These are phyloP conservation scores for Capsicum pubescens DNA, from an alignment of 257 asterid species.

Conservation along the genomic window DNA sequence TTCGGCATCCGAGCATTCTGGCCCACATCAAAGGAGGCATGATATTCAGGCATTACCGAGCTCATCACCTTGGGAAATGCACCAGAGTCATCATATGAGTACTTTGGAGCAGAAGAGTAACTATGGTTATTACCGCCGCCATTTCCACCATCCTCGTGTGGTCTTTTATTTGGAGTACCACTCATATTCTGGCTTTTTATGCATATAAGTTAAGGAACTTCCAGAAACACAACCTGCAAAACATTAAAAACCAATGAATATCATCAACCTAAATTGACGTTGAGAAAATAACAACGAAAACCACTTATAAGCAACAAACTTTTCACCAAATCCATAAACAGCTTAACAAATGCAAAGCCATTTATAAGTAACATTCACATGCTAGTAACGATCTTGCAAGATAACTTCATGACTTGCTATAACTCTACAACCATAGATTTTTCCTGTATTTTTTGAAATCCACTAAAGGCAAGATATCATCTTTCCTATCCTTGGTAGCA, in stretches of 20 bases:
- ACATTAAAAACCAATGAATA: neutral
- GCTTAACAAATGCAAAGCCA: constrained; percentile 17
- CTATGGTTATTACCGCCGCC: constrained; percentile 53
- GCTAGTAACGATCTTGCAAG: constrained; percentile 10
- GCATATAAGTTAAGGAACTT: constrained; percentile 20
- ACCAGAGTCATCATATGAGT: constrained; percentile 70
- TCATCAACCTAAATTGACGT: neutral
- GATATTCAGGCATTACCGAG: constrained; percentile 62
- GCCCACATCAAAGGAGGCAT: constrained; percentile 64
- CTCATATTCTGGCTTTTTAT: constrained; percentile 57
- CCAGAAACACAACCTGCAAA: constrained; percentile 17
- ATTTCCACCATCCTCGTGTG: constrained; percentile 72
- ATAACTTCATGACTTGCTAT: neutral
- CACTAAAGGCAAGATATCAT: neutral
- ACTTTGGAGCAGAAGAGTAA: constrained; percentile 64
- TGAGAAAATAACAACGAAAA: constrained; percentile 24
- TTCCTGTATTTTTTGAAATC: neutral
- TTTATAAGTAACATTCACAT: neutral
- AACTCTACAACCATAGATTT: constrained; percentile 8
- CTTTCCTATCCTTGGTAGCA: constrained; percentile 2
- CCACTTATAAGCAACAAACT: constrained; percentile 18
- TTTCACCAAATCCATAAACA: constrained; percentile 1
- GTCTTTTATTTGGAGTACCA: constrained; percentile 72
- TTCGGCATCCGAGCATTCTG: constrained; percentile 70
- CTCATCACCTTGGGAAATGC: constrained; percentile 56